Conservation (phyloP, 2,329 filamentous ascomycete genomes). For the Neopestalotiopsis rosae region DNA sequence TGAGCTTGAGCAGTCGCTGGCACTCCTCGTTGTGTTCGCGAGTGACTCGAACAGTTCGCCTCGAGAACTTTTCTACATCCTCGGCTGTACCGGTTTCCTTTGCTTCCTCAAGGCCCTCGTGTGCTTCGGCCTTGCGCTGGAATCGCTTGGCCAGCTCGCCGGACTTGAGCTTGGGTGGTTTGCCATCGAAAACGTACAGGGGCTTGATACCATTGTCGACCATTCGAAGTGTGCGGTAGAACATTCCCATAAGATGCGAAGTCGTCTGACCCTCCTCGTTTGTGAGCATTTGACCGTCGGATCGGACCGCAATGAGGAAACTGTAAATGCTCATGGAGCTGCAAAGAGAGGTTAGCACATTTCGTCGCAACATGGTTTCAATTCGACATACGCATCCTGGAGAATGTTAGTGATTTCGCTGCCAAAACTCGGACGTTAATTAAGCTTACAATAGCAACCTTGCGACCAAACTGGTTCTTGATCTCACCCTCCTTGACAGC, state of each 20-base stretch:
- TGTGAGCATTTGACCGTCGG: constrained; percentile 94
- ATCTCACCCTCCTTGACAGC: constrained; percentile 96
- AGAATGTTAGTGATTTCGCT: constrained; percentile 25
- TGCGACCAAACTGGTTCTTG: constrained; percentile 98
- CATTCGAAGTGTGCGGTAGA: constrained; percentile 97
- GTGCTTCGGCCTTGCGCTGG: constrained; percentile 91
- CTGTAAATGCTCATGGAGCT: constrained; percentile 99
- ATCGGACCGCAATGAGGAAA: constrained; percentile 96
- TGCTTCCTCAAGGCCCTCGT: constrained; percentile 88
- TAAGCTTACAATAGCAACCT: constrained; percentile 87
- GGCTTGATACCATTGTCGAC: constrained; percentile 99
- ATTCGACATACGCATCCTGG: constrained; percentile 61
- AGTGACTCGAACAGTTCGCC: constrained; percentile 92
- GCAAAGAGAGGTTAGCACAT: constrained; percentile 19
- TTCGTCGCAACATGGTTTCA: no score
- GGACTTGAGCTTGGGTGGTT: constrained; percentile 95
- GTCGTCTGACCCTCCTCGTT: constrained; percentile 96
- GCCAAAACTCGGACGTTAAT: background rate
- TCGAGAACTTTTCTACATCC: constrained; percentile 97
- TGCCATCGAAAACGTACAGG: constrained; percentile 96
- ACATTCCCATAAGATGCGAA: constrained; percentile 98
- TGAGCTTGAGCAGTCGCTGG: constrained; percentile 86
- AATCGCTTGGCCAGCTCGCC: constrained; percentile 96
- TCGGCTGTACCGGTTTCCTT: constrained; percentile 96
- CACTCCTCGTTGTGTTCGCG: constrained; percentile 96